A percentile compares a stretch with the other conserved stretches of the same genome.
phyloP scores from a whole-genome alignment of 192 early-diverging fungal species.

The Coemansia pectinata region DNA sequence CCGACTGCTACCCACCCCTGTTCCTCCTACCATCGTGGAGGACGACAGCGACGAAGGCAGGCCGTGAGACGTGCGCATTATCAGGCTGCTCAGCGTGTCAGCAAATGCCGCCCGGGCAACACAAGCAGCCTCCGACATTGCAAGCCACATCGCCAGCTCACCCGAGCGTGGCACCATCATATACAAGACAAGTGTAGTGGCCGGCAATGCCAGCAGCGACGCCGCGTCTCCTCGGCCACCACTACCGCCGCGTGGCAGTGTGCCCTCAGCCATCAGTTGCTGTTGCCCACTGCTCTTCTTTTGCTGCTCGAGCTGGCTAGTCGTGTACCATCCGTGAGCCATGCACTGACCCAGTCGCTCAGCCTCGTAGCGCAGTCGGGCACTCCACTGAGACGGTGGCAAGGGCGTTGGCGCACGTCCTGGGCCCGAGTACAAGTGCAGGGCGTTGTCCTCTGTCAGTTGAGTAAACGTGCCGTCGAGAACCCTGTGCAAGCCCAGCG shows the following conservation, averaged over 20 bases:
- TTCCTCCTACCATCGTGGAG: not conserved
- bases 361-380: slow-evolving; percentile 30
- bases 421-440: not conserved
- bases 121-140: slow-evolving; percentile 26
- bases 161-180: slow-evolving; percentile 32
- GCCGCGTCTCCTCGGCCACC: slow-evolving; percentile 4
- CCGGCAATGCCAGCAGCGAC: not conserved
- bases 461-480: slow-evolving; percentile 37
- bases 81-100: slow-evolving; percentile 22
- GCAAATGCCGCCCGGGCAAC: slow-evolving; percentile 23
- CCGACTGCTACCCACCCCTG: not conserved
- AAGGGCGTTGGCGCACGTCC: not conserved
- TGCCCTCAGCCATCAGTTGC: not conserved
- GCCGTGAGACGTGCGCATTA: slow-evolving; percentile 28
- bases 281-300: slow-evolving; percentile 1
- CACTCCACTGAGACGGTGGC: slow-evolving; percentile 17
- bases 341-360: slow-evolving; percentile 27
- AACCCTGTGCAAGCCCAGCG: slow-evolving; percentile 21
- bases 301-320: slow-evolving; percentile 39
- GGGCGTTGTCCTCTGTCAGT: slow-evolving; percentile 10
- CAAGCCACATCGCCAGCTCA: slow-evolving; percentile 27
- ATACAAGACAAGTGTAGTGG: slow-evolving; percentile 35
- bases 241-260: not conserved
- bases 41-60: slow-evolving; percentile 13
- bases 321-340: slow-evolving; percentile 43